Conservation (phyloP, 169 alveolate species). For the Plasmodium gonderi region DNA sequence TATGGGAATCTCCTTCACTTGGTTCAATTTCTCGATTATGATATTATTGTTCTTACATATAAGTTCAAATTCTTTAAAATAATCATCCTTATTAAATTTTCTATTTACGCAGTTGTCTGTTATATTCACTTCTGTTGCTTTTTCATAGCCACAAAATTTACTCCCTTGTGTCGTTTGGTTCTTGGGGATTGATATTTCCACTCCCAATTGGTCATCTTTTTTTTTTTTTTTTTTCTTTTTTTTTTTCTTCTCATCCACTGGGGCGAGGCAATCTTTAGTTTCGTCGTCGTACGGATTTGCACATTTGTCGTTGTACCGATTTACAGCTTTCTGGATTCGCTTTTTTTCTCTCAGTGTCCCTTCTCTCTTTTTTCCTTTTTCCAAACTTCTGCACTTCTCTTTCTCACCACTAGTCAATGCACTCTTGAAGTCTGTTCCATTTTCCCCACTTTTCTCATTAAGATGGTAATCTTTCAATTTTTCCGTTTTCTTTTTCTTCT, state of each 20-base stretch:
- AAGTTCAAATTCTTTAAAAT: slow-evolving; percentile 38
- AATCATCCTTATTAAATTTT: slow-evolving; percentile 34
- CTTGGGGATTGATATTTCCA: background rate
- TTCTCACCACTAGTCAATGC: no score
- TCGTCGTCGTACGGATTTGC: no score
- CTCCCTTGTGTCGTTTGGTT: background rate
- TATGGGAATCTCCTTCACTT: slow-evolving; percentile 7
- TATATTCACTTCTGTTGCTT: background rate
- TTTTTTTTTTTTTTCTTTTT: background rate
- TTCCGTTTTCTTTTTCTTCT: background rate
- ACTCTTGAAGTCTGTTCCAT: no score
- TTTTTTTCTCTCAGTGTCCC: background rate
- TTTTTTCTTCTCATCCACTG: background rate
- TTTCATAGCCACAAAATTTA: background rate
- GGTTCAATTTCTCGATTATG: slow-evolving; percentile 11
- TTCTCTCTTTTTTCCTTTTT: background rate
- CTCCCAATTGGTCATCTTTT: background rate
- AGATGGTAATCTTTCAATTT: no score
- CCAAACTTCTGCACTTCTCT: no score
- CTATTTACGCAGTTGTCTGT: background rate
- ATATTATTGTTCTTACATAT: slow-evolving; percentile 45
- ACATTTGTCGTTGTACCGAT: no score
- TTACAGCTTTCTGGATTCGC: no score
- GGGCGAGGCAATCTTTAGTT: background rate
- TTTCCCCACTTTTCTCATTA: no score